Conservation (phyloP, 106 monocot species). For the Platanthera guangdongensis region DNA sequence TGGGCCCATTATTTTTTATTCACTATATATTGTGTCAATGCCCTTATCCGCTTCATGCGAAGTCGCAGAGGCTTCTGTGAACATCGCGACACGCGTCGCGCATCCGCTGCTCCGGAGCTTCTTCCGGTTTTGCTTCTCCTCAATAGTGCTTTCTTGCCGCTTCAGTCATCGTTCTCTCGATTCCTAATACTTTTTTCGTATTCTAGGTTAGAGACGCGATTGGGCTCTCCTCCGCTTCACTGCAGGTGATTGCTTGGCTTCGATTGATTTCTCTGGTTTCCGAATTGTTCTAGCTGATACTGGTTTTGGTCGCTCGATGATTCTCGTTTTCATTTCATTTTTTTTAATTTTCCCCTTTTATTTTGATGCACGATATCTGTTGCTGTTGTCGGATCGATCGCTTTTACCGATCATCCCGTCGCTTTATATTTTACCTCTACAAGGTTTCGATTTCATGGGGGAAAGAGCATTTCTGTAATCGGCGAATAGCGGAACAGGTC, state of each 20-base stretch:
- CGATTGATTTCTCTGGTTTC: background rate
- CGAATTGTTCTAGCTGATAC: background rate
- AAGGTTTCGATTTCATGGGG: background rate
- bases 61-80: background rate
- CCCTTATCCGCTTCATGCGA: background rate
- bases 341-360: background rate
- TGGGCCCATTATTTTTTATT: too few relatives aligned
- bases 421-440: background rate
- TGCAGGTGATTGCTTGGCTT: background rate
- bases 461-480: background rate
- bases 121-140: background rate
- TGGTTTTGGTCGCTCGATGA: background rate
- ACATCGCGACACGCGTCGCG: constrained; percentile 6
- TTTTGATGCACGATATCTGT: background rate
- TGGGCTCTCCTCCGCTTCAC: background rate
- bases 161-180: constrained; percentile 3
- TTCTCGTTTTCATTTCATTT: background rate
- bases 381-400: constrained; percentile 1
- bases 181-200: background rate
- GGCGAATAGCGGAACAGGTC: background rate
- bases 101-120: constrained; percentile 13
- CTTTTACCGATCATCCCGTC: background rate
- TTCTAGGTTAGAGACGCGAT: background rate
- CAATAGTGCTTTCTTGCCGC: constrained; percentile 14
- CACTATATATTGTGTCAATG: too few relatives aligned